Evolutionary conservation across 2,329 filamentous ascomycete genomes (phyloP).

Genomic region (Elsinoe ampelina): DNA sequence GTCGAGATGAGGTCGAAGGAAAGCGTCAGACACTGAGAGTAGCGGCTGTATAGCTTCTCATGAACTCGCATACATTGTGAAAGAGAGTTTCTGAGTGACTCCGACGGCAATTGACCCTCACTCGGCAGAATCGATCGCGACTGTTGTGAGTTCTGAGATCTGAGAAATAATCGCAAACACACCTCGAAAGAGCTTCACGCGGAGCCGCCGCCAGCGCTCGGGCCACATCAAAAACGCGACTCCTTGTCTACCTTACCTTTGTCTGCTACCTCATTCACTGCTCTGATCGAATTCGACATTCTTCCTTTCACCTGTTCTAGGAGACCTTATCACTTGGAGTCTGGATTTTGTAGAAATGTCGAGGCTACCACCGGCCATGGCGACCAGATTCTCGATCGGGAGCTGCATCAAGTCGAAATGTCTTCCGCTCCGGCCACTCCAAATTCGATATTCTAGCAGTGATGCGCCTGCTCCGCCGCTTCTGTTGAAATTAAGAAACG

Average conservation of each 20-base stretch:
- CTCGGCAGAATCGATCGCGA: neutral
- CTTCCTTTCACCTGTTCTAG: neutral
- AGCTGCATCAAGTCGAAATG: neutral
- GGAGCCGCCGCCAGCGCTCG: neutral
- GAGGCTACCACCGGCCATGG: too few relatives aligned
- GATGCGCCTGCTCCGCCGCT: constrained; percentile 29
- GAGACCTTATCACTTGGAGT: too few relatives aligned
- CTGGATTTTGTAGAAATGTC: too few relatives aligned
- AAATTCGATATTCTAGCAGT: constrained; percentile 15
- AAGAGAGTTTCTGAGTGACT: too few relatives aligned
- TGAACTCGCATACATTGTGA: neutral
- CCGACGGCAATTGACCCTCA: neutral
- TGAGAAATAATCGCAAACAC: constrained; percentile 1
- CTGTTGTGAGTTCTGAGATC: neutral
- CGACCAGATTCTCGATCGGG: neutral
- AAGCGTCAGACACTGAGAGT: neutral
- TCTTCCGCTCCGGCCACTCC: neutral
- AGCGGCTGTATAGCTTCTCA: neutral
- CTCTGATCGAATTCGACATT: too few relatives aligned
- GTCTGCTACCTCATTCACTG: neutral
- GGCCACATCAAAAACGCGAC: neutral
- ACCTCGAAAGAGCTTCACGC: constrained; percentile 7
- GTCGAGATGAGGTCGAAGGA: neutral
- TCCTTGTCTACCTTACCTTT: neutral
- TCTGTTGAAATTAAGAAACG: constrained; percentile 36